Base-by-base conservation (phyloP, 441 rosid species). In the Omphalea diandra region DNA sequence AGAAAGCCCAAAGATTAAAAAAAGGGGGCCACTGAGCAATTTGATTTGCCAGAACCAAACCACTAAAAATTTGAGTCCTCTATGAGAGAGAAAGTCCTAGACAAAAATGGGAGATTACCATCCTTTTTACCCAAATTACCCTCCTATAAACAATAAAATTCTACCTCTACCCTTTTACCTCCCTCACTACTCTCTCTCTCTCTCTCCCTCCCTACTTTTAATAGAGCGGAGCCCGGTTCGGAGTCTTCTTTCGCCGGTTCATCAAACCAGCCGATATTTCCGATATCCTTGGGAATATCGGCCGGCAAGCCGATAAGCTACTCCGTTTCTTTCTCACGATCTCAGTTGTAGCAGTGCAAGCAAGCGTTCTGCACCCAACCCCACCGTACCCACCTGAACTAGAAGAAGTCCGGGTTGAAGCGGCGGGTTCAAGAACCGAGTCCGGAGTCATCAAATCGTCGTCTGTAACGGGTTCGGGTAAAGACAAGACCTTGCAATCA, bases 151-250 rank as follows among this genome's bases (percentile, higher is more conserved):
- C 61, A 41, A 0, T 1, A 6, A 62, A 63, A 9, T 60, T 43
- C 71, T 36, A 69, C 26, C 46, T 27, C 31, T 38, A 65, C 44
- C 55, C 22, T n/a, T 20, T 20, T 33, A 41, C 33, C 20, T 1
- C 49, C 59, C 24, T 20, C 40, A 41, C 17, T n/a, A 4, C 59
- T 33, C 69, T 20, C 26, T 7, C 11, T 10, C 43, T 29, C 41
- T 27, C 35, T 26, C 31, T 9, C 66, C 59, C 60, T 15, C 15
- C 29, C 7, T 0, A 14, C 56, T 56, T 22, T 85, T 80, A 90
- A 71, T 88, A 84, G n/a, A 93, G 89, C 22, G 98, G 98, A 49
- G 98, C 87, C 65, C 98, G 80, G 41, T 82, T 87, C 33, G 98
- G 98, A 4, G 92, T 82, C 67, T 81, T 89, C 85, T 93, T 90